Evolutionary conservation across 345 rosid species (phyloP), one percentile per base, ranked within the genome.

Genomic region (Arabis alpina): DNA sequence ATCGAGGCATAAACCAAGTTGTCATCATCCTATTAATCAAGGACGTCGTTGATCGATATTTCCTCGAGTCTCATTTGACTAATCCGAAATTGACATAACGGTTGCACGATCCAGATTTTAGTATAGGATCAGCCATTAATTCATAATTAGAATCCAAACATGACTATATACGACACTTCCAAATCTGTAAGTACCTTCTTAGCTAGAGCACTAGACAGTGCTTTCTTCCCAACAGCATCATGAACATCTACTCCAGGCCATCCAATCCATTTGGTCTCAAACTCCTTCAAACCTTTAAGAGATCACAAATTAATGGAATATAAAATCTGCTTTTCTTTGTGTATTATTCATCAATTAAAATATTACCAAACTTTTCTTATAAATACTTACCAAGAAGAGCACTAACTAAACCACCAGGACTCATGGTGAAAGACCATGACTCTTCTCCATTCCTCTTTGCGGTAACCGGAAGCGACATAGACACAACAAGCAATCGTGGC

Each of bases 161-260:
- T 15, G 43, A 30, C 6, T 10, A 15, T 2, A 4, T 60, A 61
- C 14, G 30, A 47, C 43, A 49, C 36, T 19, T 64, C 12, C 42
- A 51, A 51, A 61, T 10, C 8, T 34, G 40, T 60, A 62, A 10
- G 24, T 72, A 89, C 99, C 86, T 89, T 91, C 66, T 89, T 89
- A 62, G 95, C 98, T 76, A 94, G 79, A 57, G 96, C 92, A 75
- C 82, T 82, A 24, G 97, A 88, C 32, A 94, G 91, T 52, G 99
- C 87, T 52, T 77, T 79, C 82, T 91, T 97, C 13, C 99, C 99
- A 52, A 78, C 74, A 59, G 76, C 91, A 77, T 94, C 99, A 5
- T 96, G 90, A 73, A 94, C 96, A 82, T 94, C 90, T 9, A 94
- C 97, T 25, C 96, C 97, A 42, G 99, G 97, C 99, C 97, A 94